These are phyloP conservation scores for Triticum dicoccoides DNA, from an alignment of 176 grass and related monocot species.

Conservation along the genomic window DNA sequence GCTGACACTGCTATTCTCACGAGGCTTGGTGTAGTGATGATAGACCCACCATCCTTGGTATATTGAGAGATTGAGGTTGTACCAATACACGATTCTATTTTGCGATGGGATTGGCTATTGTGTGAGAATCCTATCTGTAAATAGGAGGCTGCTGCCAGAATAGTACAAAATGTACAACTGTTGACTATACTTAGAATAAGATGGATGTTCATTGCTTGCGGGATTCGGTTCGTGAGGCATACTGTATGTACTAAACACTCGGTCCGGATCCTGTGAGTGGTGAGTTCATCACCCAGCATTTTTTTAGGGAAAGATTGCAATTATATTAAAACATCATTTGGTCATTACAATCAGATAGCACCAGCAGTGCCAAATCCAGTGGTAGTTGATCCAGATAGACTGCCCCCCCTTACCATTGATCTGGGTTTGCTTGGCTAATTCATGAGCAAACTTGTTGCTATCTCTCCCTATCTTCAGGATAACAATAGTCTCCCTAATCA, in stretches of 20 bases:
- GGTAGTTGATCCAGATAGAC: no score
- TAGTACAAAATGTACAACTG: not conserved
- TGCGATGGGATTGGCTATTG: not conserved
- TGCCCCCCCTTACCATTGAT: no score
- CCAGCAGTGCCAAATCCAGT: no score
- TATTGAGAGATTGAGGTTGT: not conserved
- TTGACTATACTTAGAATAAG: constrained; percentile 18
- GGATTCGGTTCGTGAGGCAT: not conserved
- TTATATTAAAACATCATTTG: no score
- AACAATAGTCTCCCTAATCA: not conserved
- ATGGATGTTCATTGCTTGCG: not conserved
- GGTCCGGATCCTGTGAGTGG: no score
- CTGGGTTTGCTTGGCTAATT: not conserved
- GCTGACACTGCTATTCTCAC: not conserved
- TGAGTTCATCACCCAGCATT: no score
- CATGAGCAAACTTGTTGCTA: not conserved
- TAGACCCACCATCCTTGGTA: constrained; percentile 6
- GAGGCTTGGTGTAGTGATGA: not conserved
- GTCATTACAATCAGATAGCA: no score
- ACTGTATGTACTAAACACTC: not conserved
- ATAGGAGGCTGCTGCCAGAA: constrained; percentile 29
- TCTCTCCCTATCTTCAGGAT: not conserved
- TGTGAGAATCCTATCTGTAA: constrained; percentile 7
- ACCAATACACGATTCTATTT: constrained; percentile 5
- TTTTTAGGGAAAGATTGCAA: no score